These are phyloP conservation scores for Blepharisma japonicum DNA, from an alignment of 73 alveolate species.

Conservation along the genomic window DNA sequence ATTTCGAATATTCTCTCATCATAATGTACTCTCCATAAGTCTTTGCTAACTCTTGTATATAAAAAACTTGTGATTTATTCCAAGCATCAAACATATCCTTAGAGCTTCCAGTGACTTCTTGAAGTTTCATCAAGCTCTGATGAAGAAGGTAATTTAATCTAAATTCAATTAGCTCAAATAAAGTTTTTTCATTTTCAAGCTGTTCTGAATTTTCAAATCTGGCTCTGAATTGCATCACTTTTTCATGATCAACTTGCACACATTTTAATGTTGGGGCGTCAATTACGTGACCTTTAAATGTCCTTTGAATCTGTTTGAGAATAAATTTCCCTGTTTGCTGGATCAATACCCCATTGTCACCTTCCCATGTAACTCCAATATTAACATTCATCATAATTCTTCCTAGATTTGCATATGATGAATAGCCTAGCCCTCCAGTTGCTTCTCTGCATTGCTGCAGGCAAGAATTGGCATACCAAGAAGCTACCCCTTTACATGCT, in stretches of 20 bases:
- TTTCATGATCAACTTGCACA: neutral
- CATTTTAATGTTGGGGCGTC: neutral
- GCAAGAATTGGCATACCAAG: conserved; percentile 43
- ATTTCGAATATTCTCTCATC: neutral
- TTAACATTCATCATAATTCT: neutral
- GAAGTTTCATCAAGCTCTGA: neutral
- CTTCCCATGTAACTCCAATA: conserved; percentile 69
- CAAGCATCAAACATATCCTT: neutral
- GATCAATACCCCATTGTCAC: conserved; percentile 76
- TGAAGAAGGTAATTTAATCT: neutral
- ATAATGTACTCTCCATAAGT: neutral
- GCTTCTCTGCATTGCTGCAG: conserved; percentile 57
- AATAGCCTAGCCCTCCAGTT: conserved; percentile 75
- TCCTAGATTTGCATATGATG: conserved; percentile 57
- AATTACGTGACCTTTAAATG: conserved; percentile 32
- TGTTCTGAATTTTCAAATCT: no score
- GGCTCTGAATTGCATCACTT: no score
- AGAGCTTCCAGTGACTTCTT: neutral
- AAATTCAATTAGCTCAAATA: no score
- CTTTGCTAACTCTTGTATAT: neutral
- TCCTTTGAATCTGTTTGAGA: conserved; percentile 39
- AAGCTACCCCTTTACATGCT: conserved; percentile 46
- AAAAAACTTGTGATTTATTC: neutral
- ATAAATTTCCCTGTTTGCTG: conserved; percentile 64
- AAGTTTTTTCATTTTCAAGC: no score